A percentile compares a stretch with the other conserved stretches of the same genome.
These are phyloP conservation scores for Klebsormidium nitens DNA, from an alignment of 139 green algal genomes.

Conservation along the genomic window DNA sequence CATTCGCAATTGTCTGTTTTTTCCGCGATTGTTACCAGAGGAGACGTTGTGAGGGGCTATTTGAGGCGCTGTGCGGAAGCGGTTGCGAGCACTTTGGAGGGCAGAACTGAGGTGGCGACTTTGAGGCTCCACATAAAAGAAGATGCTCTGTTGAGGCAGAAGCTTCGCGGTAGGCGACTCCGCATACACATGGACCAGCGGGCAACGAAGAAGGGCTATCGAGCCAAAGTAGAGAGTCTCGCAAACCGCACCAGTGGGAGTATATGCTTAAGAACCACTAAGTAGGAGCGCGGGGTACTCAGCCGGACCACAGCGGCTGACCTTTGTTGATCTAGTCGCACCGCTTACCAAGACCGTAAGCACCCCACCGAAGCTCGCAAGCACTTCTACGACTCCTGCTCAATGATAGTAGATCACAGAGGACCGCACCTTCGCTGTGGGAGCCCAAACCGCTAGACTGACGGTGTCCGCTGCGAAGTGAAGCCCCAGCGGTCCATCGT, in stretches of 20 bases:
- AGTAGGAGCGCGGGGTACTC: not conserved
- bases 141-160: too few relatives aligned
- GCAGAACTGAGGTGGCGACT: too few relatives aligned
- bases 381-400: not conserved
- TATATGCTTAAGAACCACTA: slow-evolving; percentile 20
- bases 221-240: too few relatives aligned
- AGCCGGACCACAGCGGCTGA: slow-evolving; percentile 28
- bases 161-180: too few relatives aligned
- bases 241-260: not conserved
- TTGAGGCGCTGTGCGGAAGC: too few relatives aligned
- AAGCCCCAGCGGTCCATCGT: slow-evolving; percentile 61
- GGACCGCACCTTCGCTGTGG: slow-evolving; percentile 59
- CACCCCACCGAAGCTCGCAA: not conserved
- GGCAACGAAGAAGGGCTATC: too few relatives aligned
- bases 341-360: slow-evolving; percentile 9
- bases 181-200: too few relatives aligned
- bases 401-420: slow-evolving; percentile 45
- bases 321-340: slow-evolving; percentile 2
- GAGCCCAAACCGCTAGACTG: slow-evolving; percentile 62
- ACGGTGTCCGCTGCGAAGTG: slow-evolving; percentile 13
- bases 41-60: too few relatives aligned
- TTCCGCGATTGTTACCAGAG: too few relatives aligned
- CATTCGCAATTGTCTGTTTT: too few relatives aligned
- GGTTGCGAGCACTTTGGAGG: too few relatives aligned
- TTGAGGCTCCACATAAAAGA: too few relatives aligned